Base-by-base conservation (phyloP, 2,329 filamentous ascomycete species). In the Fusarium buharicum region DNA sequence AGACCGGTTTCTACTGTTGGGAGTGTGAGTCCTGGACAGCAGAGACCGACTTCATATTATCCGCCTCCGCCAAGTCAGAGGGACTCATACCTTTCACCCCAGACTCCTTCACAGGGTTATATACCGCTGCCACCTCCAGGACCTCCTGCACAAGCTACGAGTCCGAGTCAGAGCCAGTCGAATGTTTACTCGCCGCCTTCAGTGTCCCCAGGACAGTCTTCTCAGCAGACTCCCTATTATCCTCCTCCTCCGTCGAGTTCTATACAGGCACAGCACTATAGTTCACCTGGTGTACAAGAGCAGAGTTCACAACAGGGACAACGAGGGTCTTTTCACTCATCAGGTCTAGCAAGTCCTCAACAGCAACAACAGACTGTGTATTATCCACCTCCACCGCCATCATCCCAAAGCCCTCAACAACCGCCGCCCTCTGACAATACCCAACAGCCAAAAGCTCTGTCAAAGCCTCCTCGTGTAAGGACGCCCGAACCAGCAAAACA, bases 401-500 rank as follows among this genome's bases (percentile, higher is more conserved):
- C 22, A 24, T 24, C 22, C 6, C 4, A 24, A 24, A 24, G 22
- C 22, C 22, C 22, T 24, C 22, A 24, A 24, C 22, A 24, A 8
- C 22, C 22, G 8, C 22, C 22, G 22, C 22, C 55, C 22, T 33
- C 50, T 22, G 3, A 18, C 4, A 14, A 12, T 13, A 4, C 53
- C 13, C 20, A 36, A 17, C 13, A 43, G 8, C 22, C 11, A 30
- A 20, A 10, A 4, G 9, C 30, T 16, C 6, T 20, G 10, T 48
- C 27, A 9, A 66, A 50, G 2, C 43, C 59, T 2, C 53, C 53
- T 28, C 67, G 64, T 8, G 24, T 40, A 11, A 37, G 44, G 2
- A 68, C 67, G 2, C 65, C 69, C 1, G 52, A 40, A 4, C 61
- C 59, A 13, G 61, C 64, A 10, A 30, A 40, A 3, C 10, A 55